Evolutionary conservation across 305 asterid species (phyloP), one percentile per base, ranked within the genome.

Genomic region (Rubia tinctorum): DNA sequence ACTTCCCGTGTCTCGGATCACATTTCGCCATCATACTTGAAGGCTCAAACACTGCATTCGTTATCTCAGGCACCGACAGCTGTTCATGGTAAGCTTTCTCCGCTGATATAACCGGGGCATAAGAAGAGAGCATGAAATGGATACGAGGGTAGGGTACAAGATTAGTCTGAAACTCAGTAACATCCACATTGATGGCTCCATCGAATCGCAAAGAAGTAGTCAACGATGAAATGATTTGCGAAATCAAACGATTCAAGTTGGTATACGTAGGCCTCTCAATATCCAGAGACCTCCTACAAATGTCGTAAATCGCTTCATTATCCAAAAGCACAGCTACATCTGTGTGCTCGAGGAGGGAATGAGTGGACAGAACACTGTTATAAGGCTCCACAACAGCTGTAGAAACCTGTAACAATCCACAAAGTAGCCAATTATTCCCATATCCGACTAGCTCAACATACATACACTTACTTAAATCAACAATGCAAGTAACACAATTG

Each of bases 371-470:
- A 45, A 78, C 81, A 73, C 81, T 78, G 75, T 78, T 78, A 34
- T 78, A 78, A 69, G 81, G 81, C 81, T 78, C 81, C 71, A 78
- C 81, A 66, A 78, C 81, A 61, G 81, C 81, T 2, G 81, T 78
- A 25, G 81, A 78, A 10, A 78, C 81, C 81, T 78, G 78, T 7
- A 53, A 17, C 72, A 69, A 68, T 39, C 20, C 9, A 53, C 4
- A 69, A 53, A 53, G 0, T 6, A 61, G 49, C 27, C n/a, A 13
- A 39, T 77, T 5, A 71, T 8, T 58, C 23, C 60, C 23, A 55
- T n/a, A 0, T 18, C 12, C 43, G 14, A 42, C 60, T 18, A n/a
- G 43, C 67, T 30, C 68, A 1, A 30, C 27, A 42, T 27, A 59
- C 27, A 25, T 30, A 27, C 51, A 68, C 34, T 53, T 58, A 2